Percentiles rank a stretch among this genome's conserved stretches.
phyloP scores from a whole-genome alignment of 2,329 filamentous ascomycete species.

The Xylariaceae sp. region DNA sequence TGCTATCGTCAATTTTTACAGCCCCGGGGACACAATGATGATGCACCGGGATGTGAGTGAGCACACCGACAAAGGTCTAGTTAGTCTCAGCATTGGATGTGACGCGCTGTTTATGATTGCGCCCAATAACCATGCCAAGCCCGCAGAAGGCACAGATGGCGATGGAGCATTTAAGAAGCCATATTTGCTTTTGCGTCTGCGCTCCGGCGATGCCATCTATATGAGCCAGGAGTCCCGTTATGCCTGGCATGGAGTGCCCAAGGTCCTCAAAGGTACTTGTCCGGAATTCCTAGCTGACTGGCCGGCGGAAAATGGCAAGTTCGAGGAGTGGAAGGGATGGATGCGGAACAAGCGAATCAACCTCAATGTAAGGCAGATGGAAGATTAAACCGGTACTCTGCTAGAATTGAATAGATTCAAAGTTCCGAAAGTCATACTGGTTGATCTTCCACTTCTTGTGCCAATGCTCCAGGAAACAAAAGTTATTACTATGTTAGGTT shows the following conservation, averaged over 20 bases:
- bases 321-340: conserved; percentile 79
- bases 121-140: conserved; percentile 50
- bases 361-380: conserved; percentile 90
- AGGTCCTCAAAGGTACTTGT: conserved; percentile 78
- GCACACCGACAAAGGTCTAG: conserved; percentile 73
- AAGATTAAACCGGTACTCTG: conserved; percentile 43
- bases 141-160: conserved; percentile 22
- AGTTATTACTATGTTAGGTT: background rate
- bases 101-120: conserved; percentile 88
- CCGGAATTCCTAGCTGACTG: conserved; percentile 74
- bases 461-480: too few relatives aligned
- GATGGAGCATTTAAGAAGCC: conserved; percentile 42
- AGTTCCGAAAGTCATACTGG: background rate
- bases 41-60: conserved; percentile 95
- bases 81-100: conserved; percentile 88
- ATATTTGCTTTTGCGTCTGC: conserved; percentile 66
- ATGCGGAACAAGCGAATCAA: conserved; percentile 88
- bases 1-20: conserved; percentile 93
- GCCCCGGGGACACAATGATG: conserved; percentile 86
- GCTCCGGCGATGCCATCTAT: conserved; percentile 86
- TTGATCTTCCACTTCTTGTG: background rate
- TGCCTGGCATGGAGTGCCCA: conserved; percentile 95
- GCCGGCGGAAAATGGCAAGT: conserved; percentile 64
- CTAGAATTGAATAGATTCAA: background rate
- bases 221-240: conserved; percentile 83